Evolutionary conservation across 139 green algal species (phyloP).

Genomic region (Protoeuglena noctilucae): DNA sequence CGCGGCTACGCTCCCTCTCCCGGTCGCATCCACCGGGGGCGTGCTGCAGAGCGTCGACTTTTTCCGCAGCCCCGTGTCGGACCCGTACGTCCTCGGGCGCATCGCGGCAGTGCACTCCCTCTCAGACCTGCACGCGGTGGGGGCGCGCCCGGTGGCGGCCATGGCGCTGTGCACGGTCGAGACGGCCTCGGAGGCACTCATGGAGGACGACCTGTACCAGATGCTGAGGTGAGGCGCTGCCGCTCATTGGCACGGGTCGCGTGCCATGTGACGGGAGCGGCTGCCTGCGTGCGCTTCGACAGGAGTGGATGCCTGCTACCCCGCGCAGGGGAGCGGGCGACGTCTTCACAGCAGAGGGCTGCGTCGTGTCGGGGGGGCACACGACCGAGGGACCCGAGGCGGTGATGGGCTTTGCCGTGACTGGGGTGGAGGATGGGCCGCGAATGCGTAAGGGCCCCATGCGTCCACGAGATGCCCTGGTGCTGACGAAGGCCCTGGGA

Average conservation of each 20-base stretch:
- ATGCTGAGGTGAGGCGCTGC: constrained; percentile 62
- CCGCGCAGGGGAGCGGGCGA: constrained; percentile 1
- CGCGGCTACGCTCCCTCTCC: too few species aligned
- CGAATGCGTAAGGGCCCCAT: constrained; percentile 47
- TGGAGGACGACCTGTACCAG: constrained; percentile 60
- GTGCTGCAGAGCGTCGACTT: constrained; percentile 76
- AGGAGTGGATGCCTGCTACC: too few species aligned
- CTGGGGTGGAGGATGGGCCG: constrained; percentile 11
- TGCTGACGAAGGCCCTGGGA: constrained; percentile 83
- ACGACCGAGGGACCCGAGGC: constrained; percentile 55
- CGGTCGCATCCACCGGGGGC: too few species aligned
- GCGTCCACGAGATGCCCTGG: constrained; percentile 38
- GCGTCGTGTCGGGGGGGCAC: constrained; percentile 67
- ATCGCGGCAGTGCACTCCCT: constrained; percentile 21
- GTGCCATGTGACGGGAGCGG: too few species aligned
- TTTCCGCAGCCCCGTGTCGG: constrained; percentile 52
- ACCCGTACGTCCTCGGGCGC: constrained; percentile 64
- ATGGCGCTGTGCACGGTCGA: constrained; percentile 60
- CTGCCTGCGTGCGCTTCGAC: too few species aligned
- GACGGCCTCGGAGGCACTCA: constrained; percentile 23
- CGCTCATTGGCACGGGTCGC: too few species aligned
- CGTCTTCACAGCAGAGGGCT: constrained; percentile 39
- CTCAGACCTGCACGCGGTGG: constrained; percentile 71
- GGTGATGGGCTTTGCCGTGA: constrained; percentile 29
- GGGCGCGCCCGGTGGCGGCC: constrained; percentile 42